Evolutionary conservation across 495 filamentous ascomycete species (phyloP), one percentile per base, ranked within the genome.

Genomic region (Pseudoneurospora amorphoporcata): DNA sequence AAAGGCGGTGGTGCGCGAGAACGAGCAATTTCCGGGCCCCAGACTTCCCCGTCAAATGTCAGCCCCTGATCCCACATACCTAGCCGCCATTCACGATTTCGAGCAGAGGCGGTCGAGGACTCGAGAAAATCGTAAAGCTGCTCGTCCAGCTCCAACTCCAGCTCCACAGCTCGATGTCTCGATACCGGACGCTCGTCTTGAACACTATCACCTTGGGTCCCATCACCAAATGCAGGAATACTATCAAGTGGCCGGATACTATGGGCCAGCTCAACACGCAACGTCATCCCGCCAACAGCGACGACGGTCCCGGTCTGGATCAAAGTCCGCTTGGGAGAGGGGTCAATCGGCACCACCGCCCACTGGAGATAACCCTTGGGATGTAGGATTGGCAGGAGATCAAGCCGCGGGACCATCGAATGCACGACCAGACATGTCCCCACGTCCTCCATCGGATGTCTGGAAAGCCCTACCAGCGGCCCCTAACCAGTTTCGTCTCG

Each of bases 301-400:
- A 71, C 79, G 73, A 61, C 74, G 42, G 16, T 73, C 79, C 32
- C 73, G 76, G 37, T 78, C 77, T 9, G 78, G 78, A 9, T 80
- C 81, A 12, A 74, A 70, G 39, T 69, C 77, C 2, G 77, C 76
- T 23, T 77, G 81, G 58, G 83, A 83, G 68, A 78, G 84, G 29
- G 83, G 83, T 23, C 78, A 78, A 47, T 85, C 84, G 19, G 83
- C 84, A 8, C 83, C 83, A 17, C 84, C 84, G 7, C 81, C 82
- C 0, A 77, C 83, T 68, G 81, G 81, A 17, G 82, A 82, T 8
- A 84, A 81, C 72, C 81, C 81, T 0, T 84, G 83, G 83, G 81
- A 84, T 43, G 78, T 79, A 6, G 81, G 70, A 72, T 73, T 74
- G 65, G 58, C 19, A 8, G 53, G 47, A 37, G 41, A 39, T 23